Conservation (phyloP, 176 grass and related monocot species). For the Microstegium vimineum region DNA sequence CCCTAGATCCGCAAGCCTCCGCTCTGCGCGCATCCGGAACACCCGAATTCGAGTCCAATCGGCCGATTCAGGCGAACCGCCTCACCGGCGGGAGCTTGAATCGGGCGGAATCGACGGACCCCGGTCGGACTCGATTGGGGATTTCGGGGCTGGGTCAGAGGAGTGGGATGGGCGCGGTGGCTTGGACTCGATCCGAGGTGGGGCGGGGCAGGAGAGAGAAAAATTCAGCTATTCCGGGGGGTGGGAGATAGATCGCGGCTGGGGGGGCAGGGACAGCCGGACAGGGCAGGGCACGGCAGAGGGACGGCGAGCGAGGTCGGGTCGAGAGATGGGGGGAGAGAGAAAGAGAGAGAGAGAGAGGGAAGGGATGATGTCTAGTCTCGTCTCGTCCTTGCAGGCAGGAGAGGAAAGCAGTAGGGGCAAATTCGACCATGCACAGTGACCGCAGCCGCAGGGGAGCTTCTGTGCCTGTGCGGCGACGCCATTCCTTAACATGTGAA, state of each 20-base stretch:
- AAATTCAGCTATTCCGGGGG: background rate
- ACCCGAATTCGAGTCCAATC: conserved; percentile 21
- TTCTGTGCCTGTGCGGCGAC: background rate
- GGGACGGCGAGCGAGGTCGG: conserved; percentile 24
- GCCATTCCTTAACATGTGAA: background rate
- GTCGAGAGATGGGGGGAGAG: conserved; percentile 7
- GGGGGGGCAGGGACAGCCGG: conserved; percentile 4
- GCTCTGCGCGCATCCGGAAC: background rate
- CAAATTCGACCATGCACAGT: background rate
- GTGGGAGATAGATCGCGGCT: background rate
- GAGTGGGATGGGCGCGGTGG: background rate
- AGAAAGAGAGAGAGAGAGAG: background rate
- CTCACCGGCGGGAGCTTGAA: conserved; percentile 20
- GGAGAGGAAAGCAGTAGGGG: conserved; percentile 29
- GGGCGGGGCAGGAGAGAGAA: background rate
- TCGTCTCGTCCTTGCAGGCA: conserved; percentile 11
- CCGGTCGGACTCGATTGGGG: background rate
- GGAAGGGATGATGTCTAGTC: background rate
- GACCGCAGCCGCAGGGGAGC: background rate
- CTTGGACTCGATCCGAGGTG: conserved; percentile 1
- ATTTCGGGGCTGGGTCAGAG: background rate
- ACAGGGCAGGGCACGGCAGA: conserved; percentile 9
- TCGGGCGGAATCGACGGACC: conserved; percentile 28
- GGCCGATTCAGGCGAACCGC: background rate
- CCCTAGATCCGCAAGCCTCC: conserved; percentile 50